Conservation (phyloP, 1,139 yeast species). For the Taphrina communis region DNA sequence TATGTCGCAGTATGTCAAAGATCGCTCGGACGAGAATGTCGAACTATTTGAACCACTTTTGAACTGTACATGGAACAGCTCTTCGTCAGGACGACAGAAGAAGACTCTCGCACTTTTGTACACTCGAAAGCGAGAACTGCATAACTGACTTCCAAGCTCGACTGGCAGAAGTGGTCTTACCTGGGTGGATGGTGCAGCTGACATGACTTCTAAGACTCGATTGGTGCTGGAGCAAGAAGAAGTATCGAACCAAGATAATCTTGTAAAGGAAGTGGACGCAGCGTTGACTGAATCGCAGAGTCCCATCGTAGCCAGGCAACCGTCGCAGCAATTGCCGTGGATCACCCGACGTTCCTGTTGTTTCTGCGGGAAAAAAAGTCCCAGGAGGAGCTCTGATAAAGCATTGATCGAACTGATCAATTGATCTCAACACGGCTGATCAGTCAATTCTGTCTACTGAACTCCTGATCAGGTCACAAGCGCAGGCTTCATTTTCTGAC, state of each 20-base stretch:
- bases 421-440: background rate
- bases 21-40: background rate
- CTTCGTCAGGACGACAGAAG: background rate
- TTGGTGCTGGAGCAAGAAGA: background rate
- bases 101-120: background rate
- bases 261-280: too few species aligned
- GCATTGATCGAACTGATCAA: too few species aligned
- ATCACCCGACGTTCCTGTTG: constrained; percentile 14
- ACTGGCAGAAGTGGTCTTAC: constrained; percentile 27
- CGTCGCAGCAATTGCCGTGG: background rate
- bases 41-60: constrained; percentile 7
- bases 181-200: constrained; percentile 20
- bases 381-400: constrained; percentile 2
- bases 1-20: constrained; percentile 13
- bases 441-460: background rate
- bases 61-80: constrained; percentile 8
- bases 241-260: too few species aligned
- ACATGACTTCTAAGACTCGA: constrained; percentile 2
- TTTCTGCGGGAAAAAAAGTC: constrained; percentile 10
- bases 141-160: constrained; percentile 16
- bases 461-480: background rate
- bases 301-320: too few species aligned
- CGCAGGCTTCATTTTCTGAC: too few species aligned
- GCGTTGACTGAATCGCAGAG: too few species aligned
- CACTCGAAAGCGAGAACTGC: constrained; percentile 12